Base-by-base conservation (phyloP, 495 filamentous ascomycete genomes). In the Immersiella caudata region DNA sequence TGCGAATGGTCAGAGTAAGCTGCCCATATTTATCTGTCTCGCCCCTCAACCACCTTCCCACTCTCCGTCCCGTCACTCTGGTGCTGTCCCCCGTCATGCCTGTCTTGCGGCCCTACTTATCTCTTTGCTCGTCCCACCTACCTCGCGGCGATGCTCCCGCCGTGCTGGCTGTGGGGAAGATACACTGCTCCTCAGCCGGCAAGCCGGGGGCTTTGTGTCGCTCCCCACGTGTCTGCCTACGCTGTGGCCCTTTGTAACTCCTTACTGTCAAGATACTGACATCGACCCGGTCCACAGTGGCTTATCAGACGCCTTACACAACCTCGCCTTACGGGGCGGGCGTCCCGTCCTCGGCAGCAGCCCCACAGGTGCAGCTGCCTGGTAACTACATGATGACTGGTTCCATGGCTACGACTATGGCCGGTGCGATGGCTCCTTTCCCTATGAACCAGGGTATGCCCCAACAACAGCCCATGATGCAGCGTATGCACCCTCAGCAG, bases 271-370 rank as follows among this genome's bases (percentile, higher is more conserved):
- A 12, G 11, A 46, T 2, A 18, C 40, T 46, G 16, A 46, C 40
- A 46, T 46, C n/a, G 14, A 25, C 16, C 9, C 27, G 29, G 16
- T 40, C 29, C 22, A 71, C 50, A 85, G 84, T 85, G 79, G 71
- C 82, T 64, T 87, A 83, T 68, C 85, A 85, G 72, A 76, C 80
- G 26, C 80, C 84, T 33, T 87, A 84, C 70, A 77, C 83, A 12
- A 78, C 76, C 70, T 80, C 84, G 27, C 79, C 85, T 6, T 87
- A 85, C 68, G 81, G 78, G 46, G 72, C 79, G 35, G 78, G 71
- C 36, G 68, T 82, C 21, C 78, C 80, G 9, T 74, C 79, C 12
- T 79, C 81, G 11, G 76, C 79, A 61, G 75, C 57, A 33, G 61
- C 76, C 62, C 75, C 78, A 57, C 79, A 81, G 62, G 75, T 77